Conservation (phyloP, 306 rosid species). For the Gillenia trifoliata region DNA sequence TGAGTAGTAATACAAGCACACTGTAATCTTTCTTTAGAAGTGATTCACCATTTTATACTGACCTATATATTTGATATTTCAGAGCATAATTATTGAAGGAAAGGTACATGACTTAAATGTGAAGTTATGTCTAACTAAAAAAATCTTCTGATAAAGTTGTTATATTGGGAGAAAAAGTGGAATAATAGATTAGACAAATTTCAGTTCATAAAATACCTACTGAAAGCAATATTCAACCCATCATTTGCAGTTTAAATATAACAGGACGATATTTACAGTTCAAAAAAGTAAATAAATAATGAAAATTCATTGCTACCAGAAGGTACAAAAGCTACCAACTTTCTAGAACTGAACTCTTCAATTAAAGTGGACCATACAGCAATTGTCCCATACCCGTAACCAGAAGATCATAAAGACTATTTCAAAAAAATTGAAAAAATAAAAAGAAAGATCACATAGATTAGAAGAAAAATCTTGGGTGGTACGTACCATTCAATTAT, state of each 20-base stretch:
- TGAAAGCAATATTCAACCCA: not conserved
- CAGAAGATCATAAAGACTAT: not conserved
- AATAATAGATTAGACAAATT: not conserved
- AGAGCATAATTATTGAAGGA: slow-evolving; percentile 2
- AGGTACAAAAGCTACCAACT: not conserved
- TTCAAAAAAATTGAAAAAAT: too few relatives aligned
- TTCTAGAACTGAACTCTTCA: not conserved
- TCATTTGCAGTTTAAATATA: not conserved
- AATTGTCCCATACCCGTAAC: not conserved
- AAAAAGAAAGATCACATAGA: too few relatives aligned
- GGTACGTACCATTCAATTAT: too few relatives aligned
- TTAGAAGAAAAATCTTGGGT: too few relatives aligned
- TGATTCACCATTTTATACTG: too few relatives aligned
- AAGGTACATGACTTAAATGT: not conserved
- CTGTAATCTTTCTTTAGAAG: too few relatives aligned
- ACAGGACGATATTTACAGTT: not conserved
- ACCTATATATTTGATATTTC: too few relatives aligned
- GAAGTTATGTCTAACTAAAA: not conserved
- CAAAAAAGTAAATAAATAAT: not conserved
- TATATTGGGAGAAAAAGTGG: not conserved
- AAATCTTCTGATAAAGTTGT: not conserved
- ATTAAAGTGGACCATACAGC: not conserved
- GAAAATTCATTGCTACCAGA: not conserved
- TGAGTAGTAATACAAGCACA: too few relatives aligned
- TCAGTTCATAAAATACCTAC: not conserved